phyloP scores from a whole-genome alignment of 2,329 filamentous ascomycete species.

The Cadophora sp. region DNA sequence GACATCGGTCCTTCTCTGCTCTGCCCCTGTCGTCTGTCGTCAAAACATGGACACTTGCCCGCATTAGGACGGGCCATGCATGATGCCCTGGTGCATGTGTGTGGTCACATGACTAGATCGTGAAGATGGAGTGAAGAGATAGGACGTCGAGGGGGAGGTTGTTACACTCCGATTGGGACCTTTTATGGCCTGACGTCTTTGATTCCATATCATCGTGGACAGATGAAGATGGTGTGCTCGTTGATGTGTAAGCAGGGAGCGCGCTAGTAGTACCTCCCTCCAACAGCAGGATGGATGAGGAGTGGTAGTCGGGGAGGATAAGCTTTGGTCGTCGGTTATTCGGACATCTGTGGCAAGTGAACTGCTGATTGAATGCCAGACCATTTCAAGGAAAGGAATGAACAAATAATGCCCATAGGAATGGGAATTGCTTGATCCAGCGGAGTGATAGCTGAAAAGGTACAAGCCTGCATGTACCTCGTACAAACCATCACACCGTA shows the following conservation, averaged over 20 bases:
- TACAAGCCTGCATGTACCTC: conserved; percentile 19
- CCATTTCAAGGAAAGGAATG: background rate
- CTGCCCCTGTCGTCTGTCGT: conserved; percentile 19
- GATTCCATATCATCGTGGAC: background rate
- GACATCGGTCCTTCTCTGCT: conserved; percentile 30
- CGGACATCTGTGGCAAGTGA: conserved; percentile 1
- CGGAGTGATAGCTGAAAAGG: background rate
- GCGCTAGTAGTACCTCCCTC: background rate
- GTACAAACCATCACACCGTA: conserved; percentile 17
- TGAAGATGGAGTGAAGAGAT: background rate
- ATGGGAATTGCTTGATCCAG: background rate
- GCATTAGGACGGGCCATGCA: background rate
- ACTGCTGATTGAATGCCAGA: background rate
- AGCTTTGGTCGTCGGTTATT: conserved; percentile 12
- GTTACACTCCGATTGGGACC: background rate
- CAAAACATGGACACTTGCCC: background rate
- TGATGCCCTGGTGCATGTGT: background rate
- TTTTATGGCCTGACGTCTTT: conserved; percentile 2
- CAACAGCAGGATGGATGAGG: background rate
- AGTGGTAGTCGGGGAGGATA: background rate
- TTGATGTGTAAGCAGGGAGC: background rate
- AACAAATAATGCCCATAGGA: conserved; percentile 19
- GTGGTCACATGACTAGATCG: conserved; percentile 15
- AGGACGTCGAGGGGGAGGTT: background rate
- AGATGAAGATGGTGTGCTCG: background rate